A percentile compares a stretch with the other conserved stretches of the same genome.
Evolutionary conservation across 768 basidiomycete species (phyloP).

Genomic region (Calocera viscosa): DNA sequence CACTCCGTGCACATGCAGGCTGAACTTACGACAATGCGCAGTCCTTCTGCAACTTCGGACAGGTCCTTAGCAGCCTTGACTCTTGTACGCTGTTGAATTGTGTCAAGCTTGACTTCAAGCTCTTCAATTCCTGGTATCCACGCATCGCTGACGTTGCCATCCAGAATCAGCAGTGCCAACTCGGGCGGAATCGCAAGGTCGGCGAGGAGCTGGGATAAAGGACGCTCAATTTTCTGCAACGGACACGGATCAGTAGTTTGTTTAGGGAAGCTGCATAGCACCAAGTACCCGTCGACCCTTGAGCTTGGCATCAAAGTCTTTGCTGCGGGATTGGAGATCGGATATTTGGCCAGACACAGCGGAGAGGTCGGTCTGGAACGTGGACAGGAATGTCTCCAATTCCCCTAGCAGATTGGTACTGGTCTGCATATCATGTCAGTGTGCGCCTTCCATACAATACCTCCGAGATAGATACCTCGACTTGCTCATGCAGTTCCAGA

Average conservation of each 20-base stretch:
- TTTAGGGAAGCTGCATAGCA: background rate
- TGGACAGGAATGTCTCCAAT: slow-evolving; percentile 81
- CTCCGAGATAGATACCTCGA: slow-evolving; percentile 42
- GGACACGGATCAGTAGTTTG: background rate
- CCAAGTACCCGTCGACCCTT: slow-evolving; percentile 65
- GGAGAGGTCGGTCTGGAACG: slow-evolving; percentile 87
- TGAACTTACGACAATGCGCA: slow-evolving; percentile 68
- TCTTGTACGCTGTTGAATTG: slow-evolving; percentile 56
- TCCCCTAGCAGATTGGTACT: slow-evolving; percentile 77
- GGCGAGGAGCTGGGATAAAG: slow-evolving; percentile 64
- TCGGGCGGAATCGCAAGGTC: slow-evolving; percentile 74
- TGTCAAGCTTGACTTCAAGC: slow-evolving; percentile 61
- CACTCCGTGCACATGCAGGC: background rate
- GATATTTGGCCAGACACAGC: slow-evolving; percentile 94
- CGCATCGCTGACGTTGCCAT: slow-evolving; percentile 71
- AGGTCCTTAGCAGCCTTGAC: slow-evolving; percentile 81
- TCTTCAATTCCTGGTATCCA: slow-evolving; percentile 78
- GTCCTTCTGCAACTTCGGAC: slow-evolving; percentile 68
- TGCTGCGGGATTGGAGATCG: slow-evolving; percentile 79
- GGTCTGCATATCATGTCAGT: slow-evolving; percentile 39
- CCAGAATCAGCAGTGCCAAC: slow-evolving; percentile 63
- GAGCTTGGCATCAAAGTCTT: slow-evolving; percentile 77
- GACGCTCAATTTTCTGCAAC: slow-evolving; percentile 71
- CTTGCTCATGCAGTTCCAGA: slow-evolving; percentile 81
- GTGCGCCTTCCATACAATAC: background rate